A percentile compares a stretch with the other conserved stretches of the same genome.
These are phyloP conservation scores for Schoenoplectus triqueter DNA, from an alignment of 202 grass and related monocot genomes.

Conservation along the genomic window DNA sequence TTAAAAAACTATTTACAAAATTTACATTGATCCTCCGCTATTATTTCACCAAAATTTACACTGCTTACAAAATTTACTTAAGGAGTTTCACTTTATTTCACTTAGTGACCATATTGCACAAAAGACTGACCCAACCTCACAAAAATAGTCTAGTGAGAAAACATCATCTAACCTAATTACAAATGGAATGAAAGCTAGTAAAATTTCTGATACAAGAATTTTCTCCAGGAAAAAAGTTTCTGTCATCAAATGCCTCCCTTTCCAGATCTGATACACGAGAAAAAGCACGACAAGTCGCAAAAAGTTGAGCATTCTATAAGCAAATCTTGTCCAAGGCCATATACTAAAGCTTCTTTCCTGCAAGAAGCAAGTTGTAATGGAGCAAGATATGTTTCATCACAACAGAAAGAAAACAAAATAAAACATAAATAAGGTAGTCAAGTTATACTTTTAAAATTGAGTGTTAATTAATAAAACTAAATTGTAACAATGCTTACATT, in stretches of 20 bases:
- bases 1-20: neutral
- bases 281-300: constrained; percentile 1
- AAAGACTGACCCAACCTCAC: constrained; percentile 20
- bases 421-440: neutral
- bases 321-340: constrained; percentile 12
- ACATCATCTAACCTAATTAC: constrained; percentile 29
- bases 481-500: neutral
- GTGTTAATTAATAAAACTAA: neutral
- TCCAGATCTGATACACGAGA: constrained; percentile 15
- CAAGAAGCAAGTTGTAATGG: neutral
- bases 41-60: too few relatives aligned
- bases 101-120: constrained; percentile 7
- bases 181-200: constrained; percentile 26
- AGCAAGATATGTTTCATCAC: neutral
- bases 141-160: constrained; percentile 16
- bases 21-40: neutral
- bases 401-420: neutral
- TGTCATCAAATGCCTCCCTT: constrained; percentile 20
- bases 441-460: neutral
- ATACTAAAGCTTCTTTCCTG: constrained; percentile 16
- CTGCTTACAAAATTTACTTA: too few relatives aligned
- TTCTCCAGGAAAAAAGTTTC: constrained; percentile 18
- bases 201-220: constrained; percentile 21
- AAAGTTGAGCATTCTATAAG: neutral
- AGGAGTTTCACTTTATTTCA: neutral